phyloP scores from a whole-genome alignment of 305 asterid genomes.

The Solanum hybrid region DNA sequence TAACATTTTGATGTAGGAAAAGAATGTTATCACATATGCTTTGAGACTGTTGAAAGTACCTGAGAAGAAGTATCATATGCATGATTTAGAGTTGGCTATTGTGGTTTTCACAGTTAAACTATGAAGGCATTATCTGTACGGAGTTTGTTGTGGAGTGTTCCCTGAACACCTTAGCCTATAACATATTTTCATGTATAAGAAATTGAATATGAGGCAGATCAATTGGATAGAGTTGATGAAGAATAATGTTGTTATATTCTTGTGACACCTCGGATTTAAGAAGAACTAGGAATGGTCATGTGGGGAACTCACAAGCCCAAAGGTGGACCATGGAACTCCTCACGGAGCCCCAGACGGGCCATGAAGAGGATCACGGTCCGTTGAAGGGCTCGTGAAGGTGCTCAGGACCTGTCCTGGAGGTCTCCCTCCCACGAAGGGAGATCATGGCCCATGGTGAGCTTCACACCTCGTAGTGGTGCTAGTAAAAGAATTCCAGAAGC shows the following conservation, averaged over 20 bases:
- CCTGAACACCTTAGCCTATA: neutral
- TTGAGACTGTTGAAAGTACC: neutral
- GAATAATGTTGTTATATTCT: neutral
- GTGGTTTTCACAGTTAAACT: too few species aligned
- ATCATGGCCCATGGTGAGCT: neutral
- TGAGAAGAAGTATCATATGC: neutral
- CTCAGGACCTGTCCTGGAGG: neutral
- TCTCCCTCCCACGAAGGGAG: neutral
- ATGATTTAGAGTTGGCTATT: neutral
- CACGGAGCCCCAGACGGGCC: neutral
- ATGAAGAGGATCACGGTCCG: neutral
- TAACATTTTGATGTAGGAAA: neutral
- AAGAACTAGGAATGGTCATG: neutral
- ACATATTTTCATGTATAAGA: neutral
- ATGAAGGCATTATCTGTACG: neutral
- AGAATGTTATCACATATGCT: neutral
- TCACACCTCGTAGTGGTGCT: neutral
- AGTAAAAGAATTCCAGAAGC: neutral
- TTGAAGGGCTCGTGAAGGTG: neutral
- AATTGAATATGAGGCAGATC: neutral
- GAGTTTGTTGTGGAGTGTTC: neutral
- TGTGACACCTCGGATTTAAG: neutral
- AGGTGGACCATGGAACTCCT: neutral
- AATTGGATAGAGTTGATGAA: neutral
- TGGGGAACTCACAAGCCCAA: neutral